phyloP scores from a whole-genome alignment of 176 grass and related monocot species.

The Musa acuminata region DNA sequence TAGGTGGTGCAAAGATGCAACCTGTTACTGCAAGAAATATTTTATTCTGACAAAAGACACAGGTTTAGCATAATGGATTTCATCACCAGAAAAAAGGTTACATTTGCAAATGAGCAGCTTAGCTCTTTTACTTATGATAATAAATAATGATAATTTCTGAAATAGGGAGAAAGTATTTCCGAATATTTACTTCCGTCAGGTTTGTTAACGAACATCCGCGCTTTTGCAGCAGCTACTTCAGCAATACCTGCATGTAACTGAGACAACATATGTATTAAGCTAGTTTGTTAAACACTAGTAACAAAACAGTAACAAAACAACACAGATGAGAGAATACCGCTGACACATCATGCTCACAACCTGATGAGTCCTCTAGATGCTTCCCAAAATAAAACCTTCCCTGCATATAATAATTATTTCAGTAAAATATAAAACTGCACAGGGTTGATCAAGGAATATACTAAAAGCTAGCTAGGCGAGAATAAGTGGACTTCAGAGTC shows the following conservation, averaged over 20 bases:
- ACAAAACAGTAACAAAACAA: not conserved
- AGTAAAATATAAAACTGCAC: not conserved
- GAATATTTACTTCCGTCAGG: conserved; percentile 32
- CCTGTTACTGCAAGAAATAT: too few relatives aligned
- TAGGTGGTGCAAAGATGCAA: too few relatives aligned
- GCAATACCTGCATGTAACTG: conserved; percentile 36
- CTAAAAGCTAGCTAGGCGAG: not conserved
- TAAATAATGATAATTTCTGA: not conserved
- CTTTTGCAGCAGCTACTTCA: conserved; percentile 40
- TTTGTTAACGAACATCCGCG: conserved; percentile 31
- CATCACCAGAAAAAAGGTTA: too few relatives aligned
- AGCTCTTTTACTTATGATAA: not conserved
- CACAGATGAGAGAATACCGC: not conserved
- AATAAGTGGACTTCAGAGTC: not conserved
- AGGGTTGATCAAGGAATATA: not conserved
- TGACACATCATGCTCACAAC: conserved; percentile 16
- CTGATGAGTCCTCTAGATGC: conserved; percentile 21
- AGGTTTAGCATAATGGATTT: too few relatives aligned
- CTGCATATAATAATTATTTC: conserved; percentile 10
- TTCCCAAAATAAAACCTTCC: conserved; percentile 31
- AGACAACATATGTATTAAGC: conserved; percentile 5
- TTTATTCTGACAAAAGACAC: too few relatives aligned
- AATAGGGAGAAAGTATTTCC: not conserved
- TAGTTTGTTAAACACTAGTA: not conserved
- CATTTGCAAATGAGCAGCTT: not conserved